Base-by-base conservation (phyloP, 441 rosid species). In the Bocquillonia castaneifolia region DNA sequence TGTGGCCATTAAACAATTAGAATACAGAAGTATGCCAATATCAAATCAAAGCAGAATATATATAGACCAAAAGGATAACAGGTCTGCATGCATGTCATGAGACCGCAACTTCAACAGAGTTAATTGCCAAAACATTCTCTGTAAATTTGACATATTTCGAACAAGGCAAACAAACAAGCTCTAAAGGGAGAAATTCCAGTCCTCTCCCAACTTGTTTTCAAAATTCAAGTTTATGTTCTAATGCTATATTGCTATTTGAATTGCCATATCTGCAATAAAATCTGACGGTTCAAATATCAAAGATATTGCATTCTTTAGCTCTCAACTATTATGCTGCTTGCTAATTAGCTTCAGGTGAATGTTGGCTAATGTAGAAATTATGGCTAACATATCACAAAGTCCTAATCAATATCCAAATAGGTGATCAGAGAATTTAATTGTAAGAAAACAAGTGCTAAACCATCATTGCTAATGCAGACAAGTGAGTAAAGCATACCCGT, bases 401-500 rank as follows among this genome's bases (percentile, higher is more conserved):
- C 18, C 31, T 51, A 59, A 69, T 36, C 31, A 37, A 39, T 5
- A 67, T 31, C 42, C 13, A 20, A 31, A 28, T 20, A 55, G 26
- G 2, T 32, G 36, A 53, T 53, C 25, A 36, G 22, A 23, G 54
- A 10, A 50, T 50, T 50, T n/a, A 0, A 12, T 42, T n/a, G n/a
- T n/a, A n/a, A n/a, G 12, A 42, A 36, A 36, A 42, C 12, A 42
- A 5, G 13, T 5, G 47, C 47, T 42, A 2, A 42, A 36, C 14
- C 9, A 20, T 13, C 37, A 55, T 32, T 9, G 44, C 13, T 7
- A 22, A 63, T 6, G 3, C 39, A 42, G 31, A 20, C 5, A 67
- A 28, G 53, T n/a, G 31, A 47, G n/a, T 6, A 29, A 39, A 23
- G 66, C 64, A 79, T 91, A 93, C 99, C 93, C 97, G 85, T 71